These are phyloP conservation scores for Silene noctiflora DNA, from an alignment of 179 eudicot genomes.

Conservation along the genomic window DNA sequence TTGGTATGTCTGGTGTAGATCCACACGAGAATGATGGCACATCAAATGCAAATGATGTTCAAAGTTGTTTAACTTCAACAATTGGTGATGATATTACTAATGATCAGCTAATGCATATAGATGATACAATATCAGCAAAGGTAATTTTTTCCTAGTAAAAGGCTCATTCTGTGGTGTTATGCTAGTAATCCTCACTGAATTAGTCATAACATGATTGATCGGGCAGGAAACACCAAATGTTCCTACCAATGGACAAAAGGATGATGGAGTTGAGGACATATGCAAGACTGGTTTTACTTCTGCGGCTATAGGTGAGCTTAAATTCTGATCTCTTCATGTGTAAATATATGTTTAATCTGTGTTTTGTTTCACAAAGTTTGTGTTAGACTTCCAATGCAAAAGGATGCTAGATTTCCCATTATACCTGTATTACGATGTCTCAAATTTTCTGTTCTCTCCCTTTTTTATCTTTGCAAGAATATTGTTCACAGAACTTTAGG, in stretches of 20 bases:
- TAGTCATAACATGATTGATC: constrained; percentile 16
- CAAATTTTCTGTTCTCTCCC: background rate
- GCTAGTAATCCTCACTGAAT: constrained; percentile 8
- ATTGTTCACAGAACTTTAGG: background rate
- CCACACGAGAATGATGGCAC: constrained; percentile 24
- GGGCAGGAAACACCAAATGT: constrained; percentile 26
- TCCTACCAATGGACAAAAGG: constrained; percentile 28
- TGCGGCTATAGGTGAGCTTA: constrained; percentile 32
- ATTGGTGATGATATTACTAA: constrained; percentile 18
- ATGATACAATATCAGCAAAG: constrained; percentile 15
- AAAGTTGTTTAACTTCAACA: constrained; percentile 20
- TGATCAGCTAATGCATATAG: constrained; percentile 24
- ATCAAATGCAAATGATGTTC: constrained; percentile 18
- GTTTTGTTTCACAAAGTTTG: background rate
- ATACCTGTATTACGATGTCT: background rate
- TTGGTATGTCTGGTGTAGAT: constrained; percentile 24
- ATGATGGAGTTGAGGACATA: constrained; percentile 15
- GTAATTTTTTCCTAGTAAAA: constrained; percentile 21
- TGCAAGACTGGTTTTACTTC: constrained; percentile 25
- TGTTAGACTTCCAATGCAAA: background rate
- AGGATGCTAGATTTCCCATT: background rate
- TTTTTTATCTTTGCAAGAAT: background rate
- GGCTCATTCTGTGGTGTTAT: constrained; percentile 7
- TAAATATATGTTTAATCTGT: background rate
- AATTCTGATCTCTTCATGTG: background rate